Conservation (phyloP, 2,329 filamentous ascomycete genomes). For the Botrytis fabae region DNA sequence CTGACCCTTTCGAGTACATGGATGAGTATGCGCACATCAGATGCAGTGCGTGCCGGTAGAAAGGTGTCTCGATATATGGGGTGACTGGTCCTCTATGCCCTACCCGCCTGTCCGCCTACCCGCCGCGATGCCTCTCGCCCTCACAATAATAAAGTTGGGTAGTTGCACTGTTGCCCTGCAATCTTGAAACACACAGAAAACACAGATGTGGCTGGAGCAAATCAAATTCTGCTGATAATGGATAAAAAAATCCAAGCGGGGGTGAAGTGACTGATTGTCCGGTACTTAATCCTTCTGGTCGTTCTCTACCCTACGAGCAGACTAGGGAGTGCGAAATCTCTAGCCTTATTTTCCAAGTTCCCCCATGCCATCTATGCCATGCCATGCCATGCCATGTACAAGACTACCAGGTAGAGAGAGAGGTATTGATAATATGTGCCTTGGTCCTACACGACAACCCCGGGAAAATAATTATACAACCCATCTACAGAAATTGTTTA, state of each 20-base stretch:
- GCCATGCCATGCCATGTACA: neutral
- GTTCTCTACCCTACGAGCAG: neutral
- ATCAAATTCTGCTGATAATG: neutral
- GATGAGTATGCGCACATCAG: neutral
- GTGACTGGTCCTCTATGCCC: neutral
- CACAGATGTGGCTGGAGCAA: constrained; percentile 9
- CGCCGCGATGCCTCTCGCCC: neutral
- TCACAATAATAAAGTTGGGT: neutral
- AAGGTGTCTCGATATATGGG: neutral
- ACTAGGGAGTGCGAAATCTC: constrained; percentile 7
- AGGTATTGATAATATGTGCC: neutral
- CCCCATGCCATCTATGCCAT: neutral
- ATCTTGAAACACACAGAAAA: neutral
- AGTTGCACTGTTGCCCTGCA: neutral
- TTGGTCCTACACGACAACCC: neutral
- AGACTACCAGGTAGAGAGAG: neutral
- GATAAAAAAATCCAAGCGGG: neutral
- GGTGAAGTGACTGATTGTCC: neutral
- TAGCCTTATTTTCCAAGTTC: neutral
- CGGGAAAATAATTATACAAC: neutral
- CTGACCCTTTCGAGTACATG: neutral
- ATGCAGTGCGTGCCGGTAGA: neutral
- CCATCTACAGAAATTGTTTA: neutral
- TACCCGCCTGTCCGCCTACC: neutral
- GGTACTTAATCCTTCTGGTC: neutral